Evolutionary conservation across 306 rosid species (phyloP).

Genomic region (Datisca glomerata): DNA sequence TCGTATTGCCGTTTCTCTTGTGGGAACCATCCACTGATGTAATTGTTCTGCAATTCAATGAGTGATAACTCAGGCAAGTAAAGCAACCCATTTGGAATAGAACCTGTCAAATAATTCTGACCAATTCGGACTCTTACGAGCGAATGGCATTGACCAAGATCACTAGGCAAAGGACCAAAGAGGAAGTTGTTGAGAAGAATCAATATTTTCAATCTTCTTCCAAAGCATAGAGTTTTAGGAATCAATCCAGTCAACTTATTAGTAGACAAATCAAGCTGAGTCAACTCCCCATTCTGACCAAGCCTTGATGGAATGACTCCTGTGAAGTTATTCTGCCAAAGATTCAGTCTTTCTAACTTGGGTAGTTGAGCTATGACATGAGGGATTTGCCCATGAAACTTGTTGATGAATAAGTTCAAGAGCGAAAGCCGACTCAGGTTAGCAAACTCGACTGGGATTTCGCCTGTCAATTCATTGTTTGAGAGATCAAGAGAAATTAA

Average conservation of each 20-base stretch:
- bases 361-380: constrained; percentile 56
- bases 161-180: constrained; percentile 65
- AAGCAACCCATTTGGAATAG: constrained; percentile 65
- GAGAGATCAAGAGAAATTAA: constrained; percentile 59
- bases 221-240: constrained; percentile 52
- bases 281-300: constrained; percentile 58
- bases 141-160: constrained; percentile 50
- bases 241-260: constrained; percentile 79
- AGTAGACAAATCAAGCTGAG: constrained; percentile 68
- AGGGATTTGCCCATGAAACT: constrained; percentile 73
- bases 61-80: constrained; percentile 61
- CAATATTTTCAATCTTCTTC: constrained; percentile 44
- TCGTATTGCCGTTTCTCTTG: too few relatives aligned
- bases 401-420: constrained; percentile 70
- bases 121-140: constrained; percentile 67
- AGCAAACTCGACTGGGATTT: constrained; percentile 65
- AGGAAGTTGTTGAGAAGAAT: constrained; percentile 72
- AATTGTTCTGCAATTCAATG: constrained; percentile 62
- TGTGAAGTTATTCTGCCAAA: constrained; percentile 87
- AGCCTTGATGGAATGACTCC: constrained; percentile 67
- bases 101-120: constrained; percentile 69
- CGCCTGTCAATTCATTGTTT: constrained; percentile 62
- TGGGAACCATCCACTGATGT: too few relatives aligned
- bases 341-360: constrained; percentile 41
- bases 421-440: constrained; percentile 53